A percentile compares a stretch with the other conserved stretches of the same genome.
phyloP scores from a whole-genome alignment of 345 rosid genomes.

The Eucalyptus polybractea region DNA sequence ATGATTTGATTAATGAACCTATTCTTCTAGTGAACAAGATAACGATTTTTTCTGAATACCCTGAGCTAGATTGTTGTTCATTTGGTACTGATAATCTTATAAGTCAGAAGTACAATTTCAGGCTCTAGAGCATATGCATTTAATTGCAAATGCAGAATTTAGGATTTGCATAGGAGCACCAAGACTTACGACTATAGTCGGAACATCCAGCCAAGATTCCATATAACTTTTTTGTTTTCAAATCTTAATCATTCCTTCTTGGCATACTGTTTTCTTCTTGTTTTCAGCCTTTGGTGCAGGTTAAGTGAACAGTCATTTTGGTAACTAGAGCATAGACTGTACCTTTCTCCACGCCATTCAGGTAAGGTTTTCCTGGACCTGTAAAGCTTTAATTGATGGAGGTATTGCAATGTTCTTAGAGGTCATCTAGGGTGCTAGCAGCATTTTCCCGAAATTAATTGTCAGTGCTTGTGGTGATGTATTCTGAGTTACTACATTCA shows the following conservation, averaged over 20 bases:
- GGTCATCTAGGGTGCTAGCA: background rate
- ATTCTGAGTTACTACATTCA: background rate
- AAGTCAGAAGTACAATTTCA: background rate
- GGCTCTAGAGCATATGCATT: background rate
- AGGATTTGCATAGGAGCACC: background rate
- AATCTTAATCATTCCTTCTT: background rate
- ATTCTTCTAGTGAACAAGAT: background rate
- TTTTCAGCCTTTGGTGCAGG: background rate
- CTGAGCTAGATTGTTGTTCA: background rate
- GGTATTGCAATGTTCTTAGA: background rate
- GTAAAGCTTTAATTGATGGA: background rate
- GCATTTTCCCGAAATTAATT: background rate
- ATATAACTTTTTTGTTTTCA: background rate
- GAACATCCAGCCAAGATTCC: background rate
- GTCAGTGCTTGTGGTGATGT: background rate
- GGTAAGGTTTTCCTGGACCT: background rate
- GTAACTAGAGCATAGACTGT: background rate
- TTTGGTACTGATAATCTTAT: background rate
- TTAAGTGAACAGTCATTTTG: background rate
- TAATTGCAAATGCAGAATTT: background rate
- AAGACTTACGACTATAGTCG: background rate
- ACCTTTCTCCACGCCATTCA: background rate
- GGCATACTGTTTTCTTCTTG: background rate
- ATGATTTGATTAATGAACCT: background rate
- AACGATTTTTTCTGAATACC: background rate